These are phyloP conservation scores for Monosporascus sp. DNA, from an alignment of 2,329 filamentous ascomycete species.

Conservation along the genomic window DNA sequence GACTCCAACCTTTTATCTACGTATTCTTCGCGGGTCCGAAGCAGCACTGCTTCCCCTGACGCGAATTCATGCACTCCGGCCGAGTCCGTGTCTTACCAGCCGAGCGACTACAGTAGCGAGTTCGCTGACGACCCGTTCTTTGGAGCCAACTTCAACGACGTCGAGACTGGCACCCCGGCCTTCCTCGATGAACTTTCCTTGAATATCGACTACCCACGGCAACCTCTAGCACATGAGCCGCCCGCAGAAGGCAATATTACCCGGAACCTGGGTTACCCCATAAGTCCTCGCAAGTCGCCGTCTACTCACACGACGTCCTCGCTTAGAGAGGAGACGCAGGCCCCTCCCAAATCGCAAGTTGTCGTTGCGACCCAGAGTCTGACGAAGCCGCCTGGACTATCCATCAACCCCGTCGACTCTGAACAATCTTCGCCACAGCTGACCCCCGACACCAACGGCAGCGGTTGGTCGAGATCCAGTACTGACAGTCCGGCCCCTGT, in stretches of 20 bases:
- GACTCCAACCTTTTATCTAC: slow-evolving; percentile 38
- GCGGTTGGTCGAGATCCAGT: slow-evolving; percentile 40
- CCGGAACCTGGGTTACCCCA: slow-evolving; percentile 29
- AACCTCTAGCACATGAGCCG: slow-evolving; percentile 2
- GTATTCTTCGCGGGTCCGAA: slow-evolving; percentile 37
- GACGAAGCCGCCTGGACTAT: slow-evolving; percentile 34
- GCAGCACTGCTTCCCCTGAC: slow-evolving; percentile 36
- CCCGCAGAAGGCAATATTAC: slow-evolving; percentile 7
- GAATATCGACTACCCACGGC: slow-evolving; percentile 10
- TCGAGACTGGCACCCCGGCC: slow-evolving; percentile 36
- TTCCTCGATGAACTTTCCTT: slow-evolving; percentile 36
- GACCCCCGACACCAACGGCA: slow-evolving; percentile 46
- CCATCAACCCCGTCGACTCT: slow-evolving; percentile 24
- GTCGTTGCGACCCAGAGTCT: slow-evolving; percentile 39
- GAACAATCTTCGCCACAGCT: slow-evolving; percentile 34
- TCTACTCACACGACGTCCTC: slow-evolving; percentile 43
- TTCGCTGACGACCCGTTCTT: slow-evolving; percentile 46
- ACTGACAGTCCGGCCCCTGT: slow-evolving; percentile 39
- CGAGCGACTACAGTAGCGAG: slow-evolving; percentile 45
- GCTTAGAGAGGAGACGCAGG: slow-evolving; percentile 7
- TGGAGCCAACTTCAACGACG: slow-evolving; percentile 41
- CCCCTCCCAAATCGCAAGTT: slow-evolving; percentile 1
- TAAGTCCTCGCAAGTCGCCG: slow-evolving; percentile 49
- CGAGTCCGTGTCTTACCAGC: slow-evolving; percentile 46
- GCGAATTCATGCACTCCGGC: slow-evolving; percentile 41